Evolutionary conservation across 2,329 filamentous ascomycete genomes (phyloP), one percentile per base, ranked within the genome.

Genomic region (Cladophialophora carrionii): DNA sequence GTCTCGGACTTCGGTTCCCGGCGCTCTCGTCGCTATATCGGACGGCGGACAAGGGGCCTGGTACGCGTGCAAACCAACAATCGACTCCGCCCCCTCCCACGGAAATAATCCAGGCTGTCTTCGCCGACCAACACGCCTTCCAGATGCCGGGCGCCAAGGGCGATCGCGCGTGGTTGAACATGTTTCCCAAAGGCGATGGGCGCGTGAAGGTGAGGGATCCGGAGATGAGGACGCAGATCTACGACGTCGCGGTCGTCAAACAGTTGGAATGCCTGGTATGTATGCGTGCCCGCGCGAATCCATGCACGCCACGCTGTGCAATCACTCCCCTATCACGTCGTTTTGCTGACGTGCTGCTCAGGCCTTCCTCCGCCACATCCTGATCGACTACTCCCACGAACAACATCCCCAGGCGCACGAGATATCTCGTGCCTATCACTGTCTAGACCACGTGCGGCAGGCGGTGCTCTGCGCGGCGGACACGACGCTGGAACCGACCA

Each of bases 391-490:
- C 24, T 54, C 62, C 24, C 54, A 59, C 51, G 46, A 55, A 32
- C 14, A 34, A 17, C 48, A 53, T 12, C 60, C 58, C 5, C 48
- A 31, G 9, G 41, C 32, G 3, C 59, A 63, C 20, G 56, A 54
- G 20, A 54, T 46, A 43, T 17, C 49, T 4, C 60, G 60, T 1
- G 59, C 46, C 8, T 51, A 51, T 31, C 64, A 66, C 34, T 67
- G 65, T 49, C 52, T 67, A 8, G 65, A 67, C 46, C 65, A 67
- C 43, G 58, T 69, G 22, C 59, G 68, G 17, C 68, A 70, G 55
- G 64, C 62, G 12, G 34, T 70, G 14, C 60, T 66, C 37, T 69
- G 68, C 43, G 54, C 62, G 41, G 62, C 65, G 9, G 69, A 71
- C 52, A 63, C 66, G 34, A 70, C 65, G 31, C 57, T 69, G 24